These are phyloP conservation scores for Pleurotus salmoneostramineus DNA, from an alignment of 768 basidiomycete species.

Conservation along the genomic window DNA sequence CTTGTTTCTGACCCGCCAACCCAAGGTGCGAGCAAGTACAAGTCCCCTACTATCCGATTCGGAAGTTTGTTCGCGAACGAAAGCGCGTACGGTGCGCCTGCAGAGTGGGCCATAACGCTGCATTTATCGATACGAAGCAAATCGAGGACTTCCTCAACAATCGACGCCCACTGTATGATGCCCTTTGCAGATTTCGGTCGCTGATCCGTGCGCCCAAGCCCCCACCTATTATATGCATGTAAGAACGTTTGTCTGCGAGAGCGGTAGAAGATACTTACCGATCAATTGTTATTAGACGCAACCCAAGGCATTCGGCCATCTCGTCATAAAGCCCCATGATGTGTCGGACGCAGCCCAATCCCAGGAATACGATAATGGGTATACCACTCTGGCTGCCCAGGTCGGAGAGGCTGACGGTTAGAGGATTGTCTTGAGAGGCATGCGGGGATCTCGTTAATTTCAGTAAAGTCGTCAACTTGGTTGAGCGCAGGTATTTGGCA, in stretches of 20 bases:
- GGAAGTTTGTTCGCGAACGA: slow-evolving; percentile 78
- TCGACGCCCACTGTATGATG: slow-evolving; percentile 85
- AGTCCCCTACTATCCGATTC: slow-evolving; percentile 73
- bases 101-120: slow-evolving; percentile 92
- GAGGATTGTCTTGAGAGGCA: slow-evolving; percentile 66
- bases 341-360: slow-evolving; percentile 91
- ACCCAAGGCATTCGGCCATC: slow-evolving; percentile 82
- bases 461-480: slow-evolving; percentile 78
- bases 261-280: slow-evolving; percentile 41
- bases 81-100: slow-evolving; percentile 91
- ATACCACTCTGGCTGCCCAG: slow-evolving; percentile 81
- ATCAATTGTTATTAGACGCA: slow-evolving; percentile 92
- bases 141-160: slow-evolving; percentile 90
- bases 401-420: slow-evolving; percentile 91
- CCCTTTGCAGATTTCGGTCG: slow-evolving; percentile 67
- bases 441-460: slow-evolving; percentile 79
- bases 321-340: slow-evolving; percentile 96
- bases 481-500: slow-evolving; percentile 84
- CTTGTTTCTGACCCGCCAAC: slow-evolving; percentile 88
- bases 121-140: slow-evolving; percentile 72
- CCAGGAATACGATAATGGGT: slow-evolving; percentile 90
- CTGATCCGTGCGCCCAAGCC: slow-evolving; percentile 82
- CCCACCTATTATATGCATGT: slow-evolving; percentile 60
- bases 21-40: slow-evolving; percentile 95
- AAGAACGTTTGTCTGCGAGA: neutral